Conservation (phyloP, 2,329 filamentous ascomycete genomes). For the Magnaporthiopsis incrustans region DNA sequence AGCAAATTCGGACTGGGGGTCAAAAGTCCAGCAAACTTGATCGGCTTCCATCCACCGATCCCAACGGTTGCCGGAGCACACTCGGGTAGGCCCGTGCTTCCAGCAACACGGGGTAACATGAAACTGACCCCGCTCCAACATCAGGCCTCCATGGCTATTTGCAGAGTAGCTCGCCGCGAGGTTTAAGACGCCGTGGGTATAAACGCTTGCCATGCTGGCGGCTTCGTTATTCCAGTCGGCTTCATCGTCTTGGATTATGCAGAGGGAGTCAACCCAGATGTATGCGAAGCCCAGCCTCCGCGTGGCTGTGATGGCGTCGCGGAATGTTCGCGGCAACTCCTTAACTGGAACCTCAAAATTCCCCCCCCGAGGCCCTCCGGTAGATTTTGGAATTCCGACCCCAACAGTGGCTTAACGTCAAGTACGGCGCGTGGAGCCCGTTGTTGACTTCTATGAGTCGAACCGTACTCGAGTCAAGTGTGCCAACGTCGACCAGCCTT, state of each 20-base stretch:
- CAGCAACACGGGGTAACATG: too few species aligned
- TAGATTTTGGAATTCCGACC: constrained; percentile 4
- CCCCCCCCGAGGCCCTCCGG: not conserved
- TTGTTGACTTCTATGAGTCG: too few species aligned
- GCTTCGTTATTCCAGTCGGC: too few species aligned
- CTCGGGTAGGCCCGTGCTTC: too few species aligned
- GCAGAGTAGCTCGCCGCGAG: not conserved
- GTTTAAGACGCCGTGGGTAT: not conserved
- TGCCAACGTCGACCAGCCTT: too few species aligned
- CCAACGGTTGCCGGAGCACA: too few species aligned
- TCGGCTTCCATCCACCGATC: too few species aligned
- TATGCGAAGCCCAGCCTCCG: constrained; percentile 10
- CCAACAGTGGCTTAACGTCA: constrained; percentile 15
- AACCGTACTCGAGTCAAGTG: too few species aligned
- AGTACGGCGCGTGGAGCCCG: constrained; percentile 5
- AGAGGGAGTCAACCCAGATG: constrained; percentile 16
- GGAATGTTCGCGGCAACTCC: constrained; percentile 6
- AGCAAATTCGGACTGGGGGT: too few species aligned
- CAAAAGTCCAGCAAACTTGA: too few species aligned
- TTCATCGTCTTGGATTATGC: constrained; percentile 11
- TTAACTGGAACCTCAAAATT: not conserved
- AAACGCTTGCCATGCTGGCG: not conserved
- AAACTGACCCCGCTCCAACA: too few species aligned
- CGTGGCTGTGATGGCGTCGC: constrained; percentile 12
- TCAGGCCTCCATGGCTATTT: too few species aligned